A percentile compares a stretch with the other conserved stretches of the same genome.
phyloP scores from a whole-genome alignment of 1,284 basidiomycete genomes.

The Austroboletus novae-zelandiae region DNA sequence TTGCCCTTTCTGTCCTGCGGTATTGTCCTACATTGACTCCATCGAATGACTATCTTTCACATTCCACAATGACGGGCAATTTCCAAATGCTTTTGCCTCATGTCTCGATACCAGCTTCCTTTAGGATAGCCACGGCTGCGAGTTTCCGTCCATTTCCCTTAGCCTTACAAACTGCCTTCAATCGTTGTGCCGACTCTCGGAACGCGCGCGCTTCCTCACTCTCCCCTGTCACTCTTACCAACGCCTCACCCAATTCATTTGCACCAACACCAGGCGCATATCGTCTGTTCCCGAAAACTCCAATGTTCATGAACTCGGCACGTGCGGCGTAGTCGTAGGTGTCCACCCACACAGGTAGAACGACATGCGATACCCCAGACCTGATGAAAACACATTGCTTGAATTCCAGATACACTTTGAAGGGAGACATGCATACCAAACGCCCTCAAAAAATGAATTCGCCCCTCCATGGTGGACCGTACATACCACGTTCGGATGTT shows the following conservation, averaged over 20 bases:
- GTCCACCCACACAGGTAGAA: slow-evolving; percentile 17
- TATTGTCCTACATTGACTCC: too few relatives aligned
- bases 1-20: too few relatives aligned
- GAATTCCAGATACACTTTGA: too few relatives aligned
- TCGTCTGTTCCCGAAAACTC: slow-evolving; percentile 8
- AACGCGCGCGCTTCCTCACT: slow-evolving; percentile 7
- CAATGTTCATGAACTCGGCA: slow-evolving; percentile 12
- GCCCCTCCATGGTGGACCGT: not conserved
- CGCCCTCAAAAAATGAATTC: too few relatives aligned
- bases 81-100: too few relatives aligned
- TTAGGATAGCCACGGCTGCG: slow-evolving; percentile 2
- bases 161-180: too few relatives aligned
- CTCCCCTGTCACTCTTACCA: slow-evolving; percentile 7
- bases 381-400: not conserved
- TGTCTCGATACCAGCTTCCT: too few relatives aligned
- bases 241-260: slow-evolving; percentile 9
- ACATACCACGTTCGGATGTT: not conserved
- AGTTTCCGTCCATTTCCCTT: too few relatives aligned
- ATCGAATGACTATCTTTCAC: too few relatives aligned
- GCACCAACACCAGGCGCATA: slow-evolving; percentile 9
- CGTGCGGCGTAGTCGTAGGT: slow-evolving; percentile 14
- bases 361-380: slow-evolving; percentile 9
- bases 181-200: slow-evolving; percentile 5
- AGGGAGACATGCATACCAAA: not conserved
- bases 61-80: too few relatives aligned